Percentiles rank a stretch among this genome's conserved stretches.
phyloP scores from a whole-genome alignment of 192 early-diverging fungal genomes.

The Phycomyces blakesleeanus region DNA sequence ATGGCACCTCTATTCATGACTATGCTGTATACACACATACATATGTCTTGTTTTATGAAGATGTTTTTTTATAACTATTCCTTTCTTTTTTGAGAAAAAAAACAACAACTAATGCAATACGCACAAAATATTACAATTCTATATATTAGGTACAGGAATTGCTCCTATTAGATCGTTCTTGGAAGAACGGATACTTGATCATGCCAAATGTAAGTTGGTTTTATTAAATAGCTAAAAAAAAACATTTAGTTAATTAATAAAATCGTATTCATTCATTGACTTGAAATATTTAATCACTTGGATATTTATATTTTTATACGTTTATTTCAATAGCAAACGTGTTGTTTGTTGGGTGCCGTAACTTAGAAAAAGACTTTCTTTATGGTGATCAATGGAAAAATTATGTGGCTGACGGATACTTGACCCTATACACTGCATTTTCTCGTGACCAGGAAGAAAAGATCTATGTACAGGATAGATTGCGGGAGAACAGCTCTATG shows the following conservation, averaged over 20 bases:
- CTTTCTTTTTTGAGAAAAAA: too few species aligned
- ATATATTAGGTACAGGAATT: conserved; percentile 74
- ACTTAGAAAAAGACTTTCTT: conserved; percentile 66
- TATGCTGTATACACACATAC: conserved; percentile 1
- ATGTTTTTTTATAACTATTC: too few species aligned
- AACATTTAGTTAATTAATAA: too few species aligned
- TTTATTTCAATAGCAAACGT: conserved; percentile 60
- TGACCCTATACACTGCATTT: conserved; percentile 74
- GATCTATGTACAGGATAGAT: conserved; percentile 77
- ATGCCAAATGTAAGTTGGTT: conserved; percentile 33
- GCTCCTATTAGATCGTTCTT: conserved; percentile 88
- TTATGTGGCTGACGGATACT: conserved; percentile 40
- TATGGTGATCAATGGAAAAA: conserved; percentile 65
- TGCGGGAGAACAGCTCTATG: conserved; percentile 50
- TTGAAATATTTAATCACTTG: too few species aligned
- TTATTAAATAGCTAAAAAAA: neutral
- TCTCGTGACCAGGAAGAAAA: conserved; percentile 85
- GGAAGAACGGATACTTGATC: conserved; percentile 46
- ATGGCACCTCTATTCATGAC: neutral
- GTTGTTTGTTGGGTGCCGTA: conserved; percentile 85
- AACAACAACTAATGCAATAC: neutral
- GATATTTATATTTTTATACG: conserved; percentile 24
- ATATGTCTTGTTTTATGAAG: too few species aligned
- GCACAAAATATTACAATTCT: neutral
- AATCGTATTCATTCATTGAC: too few species aligned